Conservation (phyloP, 371 early-diverging fungal genomes). For the Mortierella sp. region DNA sequence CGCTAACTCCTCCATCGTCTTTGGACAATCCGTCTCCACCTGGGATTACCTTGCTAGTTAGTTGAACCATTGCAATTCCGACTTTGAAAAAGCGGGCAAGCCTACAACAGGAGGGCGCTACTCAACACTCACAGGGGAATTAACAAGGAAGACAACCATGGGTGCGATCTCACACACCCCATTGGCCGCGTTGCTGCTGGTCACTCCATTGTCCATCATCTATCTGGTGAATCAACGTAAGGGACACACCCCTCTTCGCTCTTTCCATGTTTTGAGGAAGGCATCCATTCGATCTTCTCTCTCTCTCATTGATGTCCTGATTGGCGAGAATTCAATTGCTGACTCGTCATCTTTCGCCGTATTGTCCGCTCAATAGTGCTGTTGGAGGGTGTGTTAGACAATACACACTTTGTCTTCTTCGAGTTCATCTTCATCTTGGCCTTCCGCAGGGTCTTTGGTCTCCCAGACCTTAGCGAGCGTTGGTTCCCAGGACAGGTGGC, state of each 20-base stretch:
- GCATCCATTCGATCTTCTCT: too few species aligned
- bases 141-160: not conserved
- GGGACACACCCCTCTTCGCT: not conserved
- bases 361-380: slow-evolving; percentile 17
- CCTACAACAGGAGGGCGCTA: too few species aligned
- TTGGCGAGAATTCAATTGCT: too few species aligned
- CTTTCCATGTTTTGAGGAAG: too few species aligned
- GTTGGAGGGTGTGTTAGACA: slow-evolving; percentile 55
- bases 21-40: too few species aligned
- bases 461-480: slow-evolving; percentile 27
- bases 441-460: slow-evolving; percentile 49
- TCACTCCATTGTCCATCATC: slow-evolving; percentile 50
- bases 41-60: too few species aligned
- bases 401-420: slow-evolving; percentile 59
- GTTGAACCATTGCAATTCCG: too few species aligned
- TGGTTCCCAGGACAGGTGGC: slow-evolving; percentile 24
- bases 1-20: too few species aligned
- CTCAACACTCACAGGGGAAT: too few species aligned
- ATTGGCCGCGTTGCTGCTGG: slow-evolving; percentile 52
- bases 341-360: not conserved
- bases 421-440: slow-evolving; percentile 57
- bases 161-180: slow-evolving; percentile 25
- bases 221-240: slow-evolving; percentile 48
- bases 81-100: too few species aligned
- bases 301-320: not conserved